These are phyloP conservation scores for Xylaria sp. DNA, from an alignment of 2,329 filamentous ascomycete species.

Conservation along the genomic window DNA sequence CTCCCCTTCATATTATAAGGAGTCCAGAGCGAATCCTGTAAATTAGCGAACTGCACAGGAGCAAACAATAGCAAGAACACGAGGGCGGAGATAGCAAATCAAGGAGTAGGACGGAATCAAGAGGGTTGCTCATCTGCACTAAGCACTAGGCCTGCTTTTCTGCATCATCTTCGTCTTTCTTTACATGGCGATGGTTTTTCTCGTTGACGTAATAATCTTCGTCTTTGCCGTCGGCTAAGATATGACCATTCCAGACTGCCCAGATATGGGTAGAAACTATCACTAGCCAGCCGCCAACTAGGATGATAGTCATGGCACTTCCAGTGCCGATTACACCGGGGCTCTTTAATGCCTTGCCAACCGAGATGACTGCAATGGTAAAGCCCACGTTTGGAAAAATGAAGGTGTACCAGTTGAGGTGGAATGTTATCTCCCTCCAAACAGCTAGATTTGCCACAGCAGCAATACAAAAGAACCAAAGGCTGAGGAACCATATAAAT, in stretches of 20 bases:
- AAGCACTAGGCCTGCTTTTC: slow-evolving; percentile 38
- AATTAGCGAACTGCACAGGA: neutral
- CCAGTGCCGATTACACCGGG: slow-evolving; percentile 63
- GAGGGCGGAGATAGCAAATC: neutral
- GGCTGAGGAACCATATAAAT: slow-evolving; percentile 59
- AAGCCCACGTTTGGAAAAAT: slow-evolving; percentile 74
- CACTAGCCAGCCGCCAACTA: slow-evolving; percentile 66
- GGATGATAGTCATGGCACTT: slow-evolving; percentile 64
- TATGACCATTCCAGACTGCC: slow-evolving; percentile 61
- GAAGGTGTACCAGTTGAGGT: slow-evolving; percentile 69
- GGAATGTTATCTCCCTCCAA: slow-evolving; percentile 49
- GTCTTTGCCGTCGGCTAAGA: slow-evolving; percentile 69
- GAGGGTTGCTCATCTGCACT: neutral
- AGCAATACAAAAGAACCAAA: slow-evolving; percentile 60
- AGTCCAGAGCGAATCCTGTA: neutral
- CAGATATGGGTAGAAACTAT: slow-evolving; percentile 60
- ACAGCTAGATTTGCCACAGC: slow-evolving; percentile 45
- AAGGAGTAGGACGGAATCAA: neutral
- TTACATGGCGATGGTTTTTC: slow-evolving; percentile 40
- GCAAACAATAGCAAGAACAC: neutral
- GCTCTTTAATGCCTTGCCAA: slow-evolving; percentile 64
- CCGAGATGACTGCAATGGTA: slow-evolving; percentile 66
- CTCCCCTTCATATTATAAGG: neutral
- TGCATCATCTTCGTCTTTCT: slow-evolving; percentile 34
- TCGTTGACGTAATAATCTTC: slow-evolving; percentile 56